Percentiles rank a stretch among this genome's conserved stretches.
These are phyloP conservation scores for Galium porrigens DNA, from an alignment of 305 asterid genomes.

Conservation along the genomic window DNA sequence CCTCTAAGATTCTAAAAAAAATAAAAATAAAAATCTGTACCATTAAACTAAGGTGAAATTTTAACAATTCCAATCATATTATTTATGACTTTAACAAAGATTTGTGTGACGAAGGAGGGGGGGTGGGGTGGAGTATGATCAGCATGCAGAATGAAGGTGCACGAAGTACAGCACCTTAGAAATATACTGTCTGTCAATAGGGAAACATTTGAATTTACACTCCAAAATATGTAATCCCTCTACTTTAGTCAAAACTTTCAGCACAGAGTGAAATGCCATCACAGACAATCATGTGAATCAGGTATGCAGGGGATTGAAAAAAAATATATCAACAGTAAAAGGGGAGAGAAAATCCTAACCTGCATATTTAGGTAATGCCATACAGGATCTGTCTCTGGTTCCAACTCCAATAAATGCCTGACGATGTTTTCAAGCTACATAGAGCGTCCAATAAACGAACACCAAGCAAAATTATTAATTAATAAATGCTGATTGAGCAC, in stretches of 20 bases:
- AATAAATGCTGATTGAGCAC: neutral
- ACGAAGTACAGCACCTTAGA: neutral
- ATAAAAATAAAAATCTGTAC: neutral
- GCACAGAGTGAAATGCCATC: neutral
- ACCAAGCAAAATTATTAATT: slow-evolving; percentile 1
- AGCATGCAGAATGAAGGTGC: neutral
- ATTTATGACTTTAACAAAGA: neutral
- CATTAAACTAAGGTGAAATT: neutral
- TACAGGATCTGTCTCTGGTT: slow-evolving; percentile 91
- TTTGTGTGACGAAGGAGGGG: neutral
- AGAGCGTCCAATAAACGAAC: slow-evolving; percentile 23
- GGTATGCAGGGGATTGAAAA: neutral
- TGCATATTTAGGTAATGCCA: slow-evolving; percentile 82
- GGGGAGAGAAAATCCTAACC: slow-evolving; percentile 32
- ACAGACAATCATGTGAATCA: neutral
- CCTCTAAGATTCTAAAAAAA: neutral
- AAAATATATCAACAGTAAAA: neutral
- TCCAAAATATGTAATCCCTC: neutral
- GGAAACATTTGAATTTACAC: neutral
- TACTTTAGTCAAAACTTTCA: neutral
- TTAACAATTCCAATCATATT: neutral
- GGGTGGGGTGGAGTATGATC: neutral
- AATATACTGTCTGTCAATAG: neutral
- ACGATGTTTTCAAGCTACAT: slow-evolving; percentile 90
- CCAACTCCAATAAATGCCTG: slow-evolving; percentile 88